Percentiles rank a stretch among this genome's conserved stretches.
Conservation (phyloP, 208 protist species). For the Trypanosoma scelopori region DNA sequence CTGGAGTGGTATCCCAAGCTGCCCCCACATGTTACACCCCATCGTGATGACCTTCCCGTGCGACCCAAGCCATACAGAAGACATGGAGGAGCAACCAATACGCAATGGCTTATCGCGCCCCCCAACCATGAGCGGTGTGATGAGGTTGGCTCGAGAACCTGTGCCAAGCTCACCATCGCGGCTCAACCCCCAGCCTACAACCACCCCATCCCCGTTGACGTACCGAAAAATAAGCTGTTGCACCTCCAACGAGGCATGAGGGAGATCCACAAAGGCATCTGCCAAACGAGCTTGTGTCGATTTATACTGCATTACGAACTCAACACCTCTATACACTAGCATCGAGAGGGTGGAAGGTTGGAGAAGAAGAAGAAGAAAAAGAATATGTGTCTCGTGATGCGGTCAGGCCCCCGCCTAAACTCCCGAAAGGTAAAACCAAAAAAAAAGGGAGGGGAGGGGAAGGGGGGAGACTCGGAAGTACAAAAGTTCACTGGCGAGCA, state of each 20-base stretch:
- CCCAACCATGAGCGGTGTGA: constrained; percentile 77
- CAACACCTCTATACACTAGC: neutral
- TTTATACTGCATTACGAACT: too few relatives aligned
- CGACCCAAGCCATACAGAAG: constrained; percentile 66
- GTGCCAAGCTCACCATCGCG: constrained; percentile 74
- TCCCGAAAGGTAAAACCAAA: constrained; percentile 16
- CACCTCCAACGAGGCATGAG: constrained; percentile 20
- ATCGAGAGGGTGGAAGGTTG: constrained; percentile 1
- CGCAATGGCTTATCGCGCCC: constrained; percentile 71
- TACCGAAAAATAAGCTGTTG: constrained; percentile 48
- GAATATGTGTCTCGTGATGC: too few relatives aligned
- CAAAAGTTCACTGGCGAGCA: too few relatives aligned
- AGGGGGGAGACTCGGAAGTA: too few relatives aligned
- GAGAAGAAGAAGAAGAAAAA: too few relatives aligned
- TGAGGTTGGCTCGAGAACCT: constrained; percentile 51
- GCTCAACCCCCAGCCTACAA: constrained; percentile 75
- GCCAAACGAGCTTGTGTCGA: constrained; percentile 13
- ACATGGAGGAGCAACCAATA: constrained; percentile 62
- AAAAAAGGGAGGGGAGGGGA: too few relatives aligned
- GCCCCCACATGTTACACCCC: constrained; percentile 77
- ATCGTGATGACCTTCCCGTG: constrained; percentile 67
- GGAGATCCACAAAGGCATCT: constrained; percentile 35
- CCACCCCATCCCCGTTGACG: constrained; percentile 63
- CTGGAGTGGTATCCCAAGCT: constrained; percentile 72
- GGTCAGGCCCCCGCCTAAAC: too few relatives aligned